phyloP scores from a whole-genome alignment of 257 asterid species.

The Jacaranda copaia region DNA sequence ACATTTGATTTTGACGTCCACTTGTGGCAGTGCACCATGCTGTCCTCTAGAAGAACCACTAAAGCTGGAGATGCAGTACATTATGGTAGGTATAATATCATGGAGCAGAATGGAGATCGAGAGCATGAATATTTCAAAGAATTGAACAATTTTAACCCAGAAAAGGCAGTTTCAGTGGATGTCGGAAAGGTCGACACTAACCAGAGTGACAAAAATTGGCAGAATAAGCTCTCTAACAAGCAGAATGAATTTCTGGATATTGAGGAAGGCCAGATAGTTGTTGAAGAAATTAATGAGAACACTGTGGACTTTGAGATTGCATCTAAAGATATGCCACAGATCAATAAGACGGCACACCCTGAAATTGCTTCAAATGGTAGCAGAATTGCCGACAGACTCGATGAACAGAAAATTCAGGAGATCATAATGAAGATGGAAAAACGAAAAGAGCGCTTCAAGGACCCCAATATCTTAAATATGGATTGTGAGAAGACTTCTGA shows the following conservation, averaged over 20 bases:
- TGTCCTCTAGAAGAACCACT: conserved; percentile 57
- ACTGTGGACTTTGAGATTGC: conserved; percentile 24
- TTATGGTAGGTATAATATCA: conserved; percentile 39
- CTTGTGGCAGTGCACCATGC: conserved; percentile 55
- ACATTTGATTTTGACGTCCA: conserved; percentile 52
- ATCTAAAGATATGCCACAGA: conserved; percentile 23
- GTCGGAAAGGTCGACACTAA: conserved; percentile 16
- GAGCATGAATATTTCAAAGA: conserved; percentile 35
- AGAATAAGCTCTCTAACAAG: conserved; percentile 32
- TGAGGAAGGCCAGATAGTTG: conserved; percentile 72
- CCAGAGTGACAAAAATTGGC: conserved; percentile 36
- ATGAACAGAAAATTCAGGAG: conserved; percentile 56
- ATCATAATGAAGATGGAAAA: conserved; percentile 71
- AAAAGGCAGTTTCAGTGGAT: conserved; percentile 29
- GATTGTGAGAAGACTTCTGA: conserved; percentile 42
- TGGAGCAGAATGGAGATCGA: conserved; percentile 41
- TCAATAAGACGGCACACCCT: conserved; percentile 20
- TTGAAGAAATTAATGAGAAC: conserved; percentile 43
- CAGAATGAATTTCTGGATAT: conserved; percentile 47
- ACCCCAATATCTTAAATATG: conserved; percentile 42
- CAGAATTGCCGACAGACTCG: conserved; percentile 38
- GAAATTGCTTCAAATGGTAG: conserved; percentile 32
- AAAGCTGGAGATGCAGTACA: conserved; percentile 47
- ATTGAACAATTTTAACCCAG: conserved; percentile 18
- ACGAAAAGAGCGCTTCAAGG: conserved; percentile 65